Base-by-base conservation (phyloP, 208 protist species). In the Trypanosoma cruzi region DNA sequence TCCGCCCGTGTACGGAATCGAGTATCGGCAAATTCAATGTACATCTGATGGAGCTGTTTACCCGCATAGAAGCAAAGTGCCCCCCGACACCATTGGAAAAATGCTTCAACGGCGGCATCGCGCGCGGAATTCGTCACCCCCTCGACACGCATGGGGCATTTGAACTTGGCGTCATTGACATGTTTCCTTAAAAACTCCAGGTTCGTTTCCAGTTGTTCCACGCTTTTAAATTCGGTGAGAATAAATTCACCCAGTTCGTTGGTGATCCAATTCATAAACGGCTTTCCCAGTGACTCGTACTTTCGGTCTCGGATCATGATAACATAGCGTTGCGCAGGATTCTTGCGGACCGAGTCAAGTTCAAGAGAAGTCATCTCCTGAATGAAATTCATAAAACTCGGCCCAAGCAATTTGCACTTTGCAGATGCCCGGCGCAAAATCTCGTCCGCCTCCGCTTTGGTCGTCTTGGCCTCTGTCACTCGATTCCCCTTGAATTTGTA, bases 361-460 rank as follows among this genome's bases (percentile, higher is more conserved):
- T 96, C 90, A 29, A 91, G 71, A 7, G 88, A 86, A 18, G 86
- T 96, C 90, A 94, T 96, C 62, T 96, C 88, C 74, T 96, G 86
- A 16, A 94, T 80, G 72, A 96, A 96, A 54, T 93, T 92, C 90
- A 94, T 93, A 62, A 96, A 96, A 59, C 84, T 88, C 53, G 79
- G 76, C 13, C 90, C 90, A 2, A 94, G 77, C 29, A 94, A 79
- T 64, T 96, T 96, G 61, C 86, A 86, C 79, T 94, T 96, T 14
- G 86, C 88, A 4, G 86, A 92, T 11, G 90, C 88, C 0, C 80
- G 77, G 16, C 85, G 83, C 37, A 96, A 73, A 29, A 94, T 85
- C 54, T 93, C 88, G 60, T 96, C 90, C 1, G 87, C 90, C 69
- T 94, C 87, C 8, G 82, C 54, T 69, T 94, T 93, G 26, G 82